Percentiles rank a stretch among this genome's conserved stretches.
Conservation (phyloP, 331 rosid species). For the Malus hybrid region DNA sequence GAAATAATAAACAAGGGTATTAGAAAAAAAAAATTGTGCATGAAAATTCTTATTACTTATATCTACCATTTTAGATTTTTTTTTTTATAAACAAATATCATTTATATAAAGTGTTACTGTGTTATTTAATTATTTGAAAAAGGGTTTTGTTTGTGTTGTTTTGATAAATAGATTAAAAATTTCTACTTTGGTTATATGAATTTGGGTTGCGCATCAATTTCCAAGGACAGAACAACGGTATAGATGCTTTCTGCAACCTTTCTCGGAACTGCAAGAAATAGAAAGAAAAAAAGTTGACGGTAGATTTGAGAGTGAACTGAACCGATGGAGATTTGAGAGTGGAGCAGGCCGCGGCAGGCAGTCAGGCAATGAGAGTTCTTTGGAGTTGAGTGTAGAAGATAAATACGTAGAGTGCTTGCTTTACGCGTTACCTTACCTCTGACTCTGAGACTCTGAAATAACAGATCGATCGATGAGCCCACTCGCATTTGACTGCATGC, state of each 20-base stretch:
- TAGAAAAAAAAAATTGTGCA: too few relatives aligned
- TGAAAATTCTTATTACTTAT: too few relatives aligned
- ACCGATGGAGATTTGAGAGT: neutral
- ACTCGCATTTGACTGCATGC: conserved; percentile 9
- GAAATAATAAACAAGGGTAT: too few relatives aligned
- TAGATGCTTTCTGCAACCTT: neutral
- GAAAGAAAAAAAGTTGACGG: neutral
- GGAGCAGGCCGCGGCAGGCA: neutral
- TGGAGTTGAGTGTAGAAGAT: neutral
- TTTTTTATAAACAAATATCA: too few relatives aligned
- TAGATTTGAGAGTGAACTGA: neutral
- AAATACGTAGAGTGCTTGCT: neutral
- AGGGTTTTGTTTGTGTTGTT: neutral
- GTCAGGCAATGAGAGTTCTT: neutral
- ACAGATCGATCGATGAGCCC: neutral
- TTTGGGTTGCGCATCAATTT: neutral
- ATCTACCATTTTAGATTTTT: neutral
- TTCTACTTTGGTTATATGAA: neutral
- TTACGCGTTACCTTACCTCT: neutral
- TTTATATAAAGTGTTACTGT: neutral
- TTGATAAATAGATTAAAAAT: too few relatives aligned
- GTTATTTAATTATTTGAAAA: neutral
- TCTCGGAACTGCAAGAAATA: neutral
- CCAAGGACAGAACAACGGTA: neutral
- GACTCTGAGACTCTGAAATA: neutral